Evolutionary conservation across 2,329 filamentous ascomycete species (phyloP).

Genomic region (Leptosphaerulina australis): DNA sequence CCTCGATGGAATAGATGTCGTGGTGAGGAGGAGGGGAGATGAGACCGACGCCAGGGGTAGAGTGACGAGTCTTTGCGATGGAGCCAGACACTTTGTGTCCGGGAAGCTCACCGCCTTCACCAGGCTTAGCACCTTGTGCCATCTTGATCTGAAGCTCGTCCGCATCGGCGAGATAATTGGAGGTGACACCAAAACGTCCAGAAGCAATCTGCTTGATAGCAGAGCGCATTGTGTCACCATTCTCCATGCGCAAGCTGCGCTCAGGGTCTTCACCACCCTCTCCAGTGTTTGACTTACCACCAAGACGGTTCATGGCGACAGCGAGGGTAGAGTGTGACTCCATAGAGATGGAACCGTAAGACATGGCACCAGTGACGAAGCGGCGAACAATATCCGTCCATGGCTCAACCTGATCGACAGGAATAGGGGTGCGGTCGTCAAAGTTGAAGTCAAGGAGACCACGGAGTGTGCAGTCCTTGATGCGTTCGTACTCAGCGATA

Average conservation of each 20-base stretch:
- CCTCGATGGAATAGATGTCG: slow-evolving; percentile 98
- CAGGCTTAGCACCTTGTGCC: slow-evolving; percentile 97
- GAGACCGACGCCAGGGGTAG: slow-evolving; percentile 91
- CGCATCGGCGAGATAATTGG: slow-evolving; percentile 90
- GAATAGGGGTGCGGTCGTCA: slow-evolving; percentile 80
- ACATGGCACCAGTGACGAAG: slow-evolving; percentile 98
- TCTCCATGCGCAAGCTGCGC: slow-evolving; percentile 82
- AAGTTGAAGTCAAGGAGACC: slow-evolving; percentile 97
- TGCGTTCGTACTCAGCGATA: slow-evolving; percentile 89
- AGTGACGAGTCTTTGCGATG: slow-evolving; percentile 93
- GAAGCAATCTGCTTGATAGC: slow-evolving; percentile 98
- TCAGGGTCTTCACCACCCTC: slow-evolving; percentile 97
- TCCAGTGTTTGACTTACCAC: slow-evolving; percentile 96
- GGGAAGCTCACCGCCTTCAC: slow-evolving; percentile 95
- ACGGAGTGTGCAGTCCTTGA: slow-evolving; percentile 93
- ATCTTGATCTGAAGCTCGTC: slow-evolving; percentile 99
- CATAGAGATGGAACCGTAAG: slow-evolving; percentile 98
- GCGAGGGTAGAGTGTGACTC: slow-evolving; percentile 95
- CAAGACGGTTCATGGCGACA: slow-evolving; percentile 94
- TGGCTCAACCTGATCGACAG: slow-evolving; percentile 95
- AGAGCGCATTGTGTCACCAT: slow-evolving; percentile 95
- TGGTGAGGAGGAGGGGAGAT: slow-evolving; percentile 97
- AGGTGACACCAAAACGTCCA: slow-evolving; percentile 94
- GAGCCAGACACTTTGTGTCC: slow-evolving; percentile 95
- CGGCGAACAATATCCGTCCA: slow-evolving; percentile 98